Percentiles rank a stretch among this genome's conserved stretches.
Conservation (phyloP, 176 grass and related monocot species). For the Themeda triandra region DNA sequence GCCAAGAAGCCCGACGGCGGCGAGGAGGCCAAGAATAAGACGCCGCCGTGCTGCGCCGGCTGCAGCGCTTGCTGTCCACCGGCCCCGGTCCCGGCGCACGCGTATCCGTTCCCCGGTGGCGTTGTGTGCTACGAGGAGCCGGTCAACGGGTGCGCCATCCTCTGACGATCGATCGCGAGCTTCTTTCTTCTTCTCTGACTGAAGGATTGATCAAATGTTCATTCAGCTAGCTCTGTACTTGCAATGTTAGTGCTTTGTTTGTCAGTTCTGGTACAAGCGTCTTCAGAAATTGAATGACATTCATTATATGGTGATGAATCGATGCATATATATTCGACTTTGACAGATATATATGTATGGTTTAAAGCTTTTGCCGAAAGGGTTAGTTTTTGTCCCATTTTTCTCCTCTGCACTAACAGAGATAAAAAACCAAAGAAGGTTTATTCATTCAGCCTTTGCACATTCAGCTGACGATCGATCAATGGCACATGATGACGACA, state of each 20-base stretch:
- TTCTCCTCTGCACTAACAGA: too few species aligned
- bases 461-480: too few species aligned
- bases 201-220: background rate
- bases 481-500: too few species aligned
- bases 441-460: too few species aligned
- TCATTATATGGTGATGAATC: background rate
- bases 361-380: too few species aligned
- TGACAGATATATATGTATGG: too few species aligned
- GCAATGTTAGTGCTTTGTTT: background rate
- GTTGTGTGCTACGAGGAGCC: slow-evolving; percentile 30
- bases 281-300: background rate
- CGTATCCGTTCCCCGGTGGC: background rate
- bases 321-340: too few species aligned
- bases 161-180: background rate
- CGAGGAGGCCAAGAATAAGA: background rate
- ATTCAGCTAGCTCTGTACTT: background rate
- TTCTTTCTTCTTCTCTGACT: background rate
- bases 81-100: background rate
- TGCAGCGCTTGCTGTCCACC: background rate
- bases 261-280: background rate
- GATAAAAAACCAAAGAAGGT: too few species aligned
- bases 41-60: slow-evolving; percentile 1
- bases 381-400: too few species aligned
- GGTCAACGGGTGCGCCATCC: slow-evolving; percentile 22
- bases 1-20: background rate